phyloP scores from a whole-genome alignment of 2,329 filamentous ascomycete species.

The Ceratocystiopsis sp. region DNA sequence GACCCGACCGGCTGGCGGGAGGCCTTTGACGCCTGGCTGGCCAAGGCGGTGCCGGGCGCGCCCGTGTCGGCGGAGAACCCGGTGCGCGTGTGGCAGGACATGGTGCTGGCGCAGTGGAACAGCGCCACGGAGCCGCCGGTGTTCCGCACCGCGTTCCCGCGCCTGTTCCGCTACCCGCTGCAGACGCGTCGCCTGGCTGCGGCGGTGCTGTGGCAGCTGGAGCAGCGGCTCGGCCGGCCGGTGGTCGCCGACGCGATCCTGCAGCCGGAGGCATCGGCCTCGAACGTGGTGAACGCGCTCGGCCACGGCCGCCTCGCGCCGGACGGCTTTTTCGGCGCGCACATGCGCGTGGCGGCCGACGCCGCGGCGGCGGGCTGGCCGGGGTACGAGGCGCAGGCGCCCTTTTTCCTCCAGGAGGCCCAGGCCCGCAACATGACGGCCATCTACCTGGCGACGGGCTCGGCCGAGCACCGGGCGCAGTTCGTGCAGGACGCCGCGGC shows the following conservation, averaged over 20 bases:
- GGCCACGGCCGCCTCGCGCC: constrained; percentile 11
- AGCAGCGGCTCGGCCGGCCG: constrained; percentile 11
- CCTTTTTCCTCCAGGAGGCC: constrained; percentile 20
- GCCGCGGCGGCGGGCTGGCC: constrained; percentile 17
- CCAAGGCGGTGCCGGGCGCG: background rate
- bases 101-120: constrained; percentile 12
- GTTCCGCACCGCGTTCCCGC: constrained; percentile 7
- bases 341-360: constrained; percentile 19
- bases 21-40: constrained; percentile 8
- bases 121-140: constrained; percentile 5
- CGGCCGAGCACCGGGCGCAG: constrained; percentile 13
- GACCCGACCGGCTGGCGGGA: constrained; percentile 9
- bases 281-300: background rate
- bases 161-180: constrained; percentile 7
- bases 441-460: constrained; percentile 22
- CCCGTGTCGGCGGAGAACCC: constrained; percentile 5
- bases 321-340: constrained; percentile 19
- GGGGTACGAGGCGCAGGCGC: constrained; percentile 19
- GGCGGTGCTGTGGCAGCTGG: constrained; percentile 16
- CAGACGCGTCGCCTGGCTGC: constrained; percentile 15
- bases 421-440: constrained; percentile 12
- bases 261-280: background rate
- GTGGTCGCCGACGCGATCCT: constrained; percentile 12
- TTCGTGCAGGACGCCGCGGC: constrained; percentile 15
- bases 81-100: constrained; percentile 11